A percentile compares a stretch with the other conserved stretches of the same genome.
These are phyloP conservation scores for Escovopsis sp. DNA, from an alignment of 2,329 filamentous ascomycete genomes.

Conservation along the genomic window DNA sequence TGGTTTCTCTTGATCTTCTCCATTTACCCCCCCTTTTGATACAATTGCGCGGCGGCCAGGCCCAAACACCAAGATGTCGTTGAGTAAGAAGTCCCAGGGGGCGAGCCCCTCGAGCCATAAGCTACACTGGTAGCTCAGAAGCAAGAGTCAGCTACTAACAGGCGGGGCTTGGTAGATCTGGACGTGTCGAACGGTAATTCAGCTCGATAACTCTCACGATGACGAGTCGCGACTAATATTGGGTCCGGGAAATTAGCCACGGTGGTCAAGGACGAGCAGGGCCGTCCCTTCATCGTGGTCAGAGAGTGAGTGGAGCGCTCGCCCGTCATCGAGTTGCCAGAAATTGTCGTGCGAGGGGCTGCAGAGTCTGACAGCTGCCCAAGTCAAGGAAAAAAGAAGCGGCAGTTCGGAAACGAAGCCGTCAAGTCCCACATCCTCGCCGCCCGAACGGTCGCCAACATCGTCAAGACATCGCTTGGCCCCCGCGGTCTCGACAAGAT, in stretches of 20 bases:
- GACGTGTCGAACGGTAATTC: slow-evolving; percentile 67
- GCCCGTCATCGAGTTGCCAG: not conserved
- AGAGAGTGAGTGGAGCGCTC: slow-evolving; percentile 57
- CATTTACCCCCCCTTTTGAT: slow-evolving; percentile 1
- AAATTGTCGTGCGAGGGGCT: slow-evolving; percentile 9
- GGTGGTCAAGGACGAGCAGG: slow-evolving; percentile 93
- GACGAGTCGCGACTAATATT: slow-evolving; percentile 8
- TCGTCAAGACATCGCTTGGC: slow-evolving; percentile 93
- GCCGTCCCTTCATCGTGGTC: slow-evolving; percentile 93
- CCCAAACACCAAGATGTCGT: slow-evolving; percentile 20
- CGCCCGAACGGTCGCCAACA: slow-evolving; percentile 87
- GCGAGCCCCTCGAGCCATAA: not conserved
- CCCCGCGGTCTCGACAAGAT: slow-evolving; percentile 98
- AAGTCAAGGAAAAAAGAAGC: slow-evolving; percentile 95
- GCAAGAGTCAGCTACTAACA: slow-evolving; percentile 21
- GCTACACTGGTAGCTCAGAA: slow-evolving; percentile 6
- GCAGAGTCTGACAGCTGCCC: not conserved
- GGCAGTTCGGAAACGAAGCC: slow-evolving; percentile 89
- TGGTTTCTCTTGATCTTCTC: slow-evolving; percentile 1
- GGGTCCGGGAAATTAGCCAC: slow-evolving; percentile 30
- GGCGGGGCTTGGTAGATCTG: slow-evolving; percentile 41
- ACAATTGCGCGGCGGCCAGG: slow-evolving; percentile 14
- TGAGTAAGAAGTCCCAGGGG: slow-evolving; percentile 19
- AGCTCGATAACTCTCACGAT: slow-evolving; percentile 2
- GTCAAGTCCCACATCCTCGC: slow-evolving; percentile 98